Base-by-base conservation (phyloP, 768 basidiomycete genomes). In the Lentinula detonsa region DNA sequence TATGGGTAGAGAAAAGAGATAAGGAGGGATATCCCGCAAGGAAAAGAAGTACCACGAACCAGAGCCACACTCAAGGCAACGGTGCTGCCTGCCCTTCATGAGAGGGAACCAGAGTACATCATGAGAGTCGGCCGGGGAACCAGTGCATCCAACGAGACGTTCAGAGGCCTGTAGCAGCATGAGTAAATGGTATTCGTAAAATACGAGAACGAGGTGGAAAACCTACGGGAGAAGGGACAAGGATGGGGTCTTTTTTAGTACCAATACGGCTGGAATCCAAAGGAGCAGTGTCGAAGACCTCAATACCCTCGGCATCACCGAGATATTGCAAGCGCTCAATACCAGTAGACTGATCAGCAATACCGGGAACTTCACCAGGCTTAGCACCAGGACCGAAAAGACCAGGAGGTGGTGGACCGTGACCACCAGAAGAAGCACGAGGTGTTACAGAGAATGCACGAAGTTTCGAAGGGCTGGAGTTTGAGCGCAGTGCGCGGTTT, bases 1-100 rank as follows among this genome's bases (percentile, higher is more conserved):
- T 94, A 66, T 8, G 11, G 43, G 59, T 59, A 39, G 57, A n/a
- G 13, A 11, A 35, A 59, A 11, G 21, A 28, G 7, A 28, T 15
- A 40, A 51, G 37, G 16, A 23, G 49, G 62, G 9, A 49, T 63
- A 62, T 13, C 50, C 13, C 51, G 23, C 31, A 16, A 4, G 31
- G 31, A 7, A 48, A 21, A 54, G n/a, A 1, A 50, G 43, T 62
- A 54, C 52, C 33, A 76, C 87, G 55, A 69, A 95, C 94, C 92
- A 60, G 89, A 94, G 67, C 95, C 95, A 66, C 95, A 98, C 76
- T 98, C 95, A 11, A 84, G 79, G 85, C 95, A 98, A 71, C 95
- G 90, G 64, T 80, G 78, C 65, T 81, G 78, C 73, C 87, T 85
- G 68, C 88, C 80, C 67, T 84, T 81, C 62, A 74, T 80, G 67